Percentiles rank a stretch among this genome's conserved stretches.
Evolutionary conservation across 768 basidiomycete species (phyloP).

Genomic region (Chlorophyllum brunneum): DNA sequence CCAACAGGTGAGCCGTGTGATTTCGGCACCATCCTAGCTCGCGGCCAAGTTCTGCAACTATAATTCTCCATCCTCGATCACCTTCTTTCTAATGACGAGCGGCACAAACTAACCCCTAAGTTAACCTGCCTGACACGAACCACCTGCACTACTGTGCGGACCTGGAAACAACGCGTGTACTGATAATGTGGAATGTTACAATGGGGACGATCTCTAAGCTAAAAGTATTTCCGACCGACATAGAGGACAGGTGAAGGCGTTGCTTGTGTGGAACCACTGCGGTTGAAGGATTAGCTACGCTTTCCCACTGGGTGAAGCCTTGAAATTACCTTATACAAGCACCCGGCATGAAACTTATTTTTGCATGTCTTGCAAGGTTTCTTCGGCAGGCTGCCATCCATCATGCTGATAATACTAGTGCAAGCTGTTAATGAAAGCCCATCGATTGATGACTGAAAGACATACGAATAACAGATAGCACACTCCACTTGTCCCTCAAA

Average conservation of each 20-base stretch:
- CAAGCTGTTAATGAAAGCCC: neutral
- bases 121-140: too few species aligned
- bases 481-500: constrained; percentile 97
- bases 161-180: neutral
- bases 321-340: constrained; percentile 73
- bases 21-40: too few species aligned
- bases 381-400: constrained; percentile 82
- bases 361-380: constrained; percentile 94
- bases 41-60: too few species aligned
- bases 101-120: too few species aligned
- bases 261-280: constrained; percentile 87
- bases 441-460: constrained; percentile 5
- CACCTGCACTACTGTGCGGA: too few species aligned
- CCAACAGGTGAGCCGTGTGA: too few species aligned
- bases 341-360: constrained; percentile 89
- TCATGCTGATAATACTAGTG: constrained; percentile 81
- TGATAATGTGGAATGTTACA: neutral
- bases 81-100: too few species aligned
- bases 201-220: constrained; percentile 12
- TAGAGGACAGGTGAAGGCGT: constrained; percentile 87
- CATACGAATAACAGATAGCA: constrained; percentile 93
- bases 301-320: constrained; percentile 14
- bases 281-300: neutral
- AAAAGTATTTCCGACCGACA: constrained; percentile 81
- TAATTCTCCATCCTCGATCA: too few species aligned